These are phyloP conservation scores for Sclerotinia borealis DNA, from an alignment of 2,329 filamentous ascomycete genomes.

Conservation along the genomic window DNA sequence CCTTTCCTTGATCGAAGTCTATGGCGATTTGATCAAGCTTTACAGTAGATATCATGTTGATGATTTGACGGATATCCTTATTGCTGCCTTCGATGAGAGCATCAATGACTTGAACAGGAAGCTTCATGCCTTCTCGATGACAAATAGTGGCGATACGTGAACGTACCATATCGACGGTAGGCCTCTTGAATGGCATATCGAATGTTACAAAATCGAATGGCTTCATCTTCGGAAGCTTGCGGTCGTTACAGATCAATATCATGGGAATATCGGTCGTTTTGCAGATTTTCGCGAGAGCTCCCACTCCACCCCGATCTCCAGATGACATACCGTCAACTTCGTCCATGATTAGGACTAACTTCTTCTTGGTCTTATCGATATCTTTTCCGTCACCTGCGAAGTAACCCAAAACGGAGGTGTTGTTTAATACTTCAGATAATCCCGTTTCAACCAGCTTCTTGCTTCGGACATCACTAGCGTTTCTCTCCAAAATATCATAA, in stretches of 20 bases:
- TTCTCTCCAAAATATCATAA: slow-evolving; percentile 89
- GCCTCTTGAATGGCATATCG: slow-evolving; percentile 81
- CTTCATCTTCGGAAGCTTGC: slow-evolving; percentile 92
- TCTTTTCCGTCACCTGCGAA: slow-evolving; percentile 80
- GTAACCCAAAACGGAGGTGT: slow-evolving; percentile 85
- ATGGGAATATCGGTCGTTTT: slow-evolving; percentile 92
- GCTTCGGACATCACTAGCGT: slow-evolving; percentile 91
- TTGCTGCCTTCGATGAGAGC: slow-evolving; percentile 92
- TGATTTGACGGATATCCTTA: slow-evolving; percentile 93
- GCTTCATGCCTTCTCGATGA: slow-evolving; percentile 81
- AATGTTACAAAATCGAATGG: slow-evolving; percentile 84
- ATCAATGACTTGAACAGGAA: slow-evolving; percentile 78
- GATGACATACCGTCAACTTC: slow-evolving; percentile 99
- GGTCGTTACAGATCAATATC: slow-evolving; percentile 97
- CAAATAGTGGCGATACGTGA: slow-evolving; percentile 93
- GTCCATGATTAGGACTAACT: slow-evolving; percentile 95
- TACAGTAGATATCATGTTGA: slow-evolving; percentile 95
- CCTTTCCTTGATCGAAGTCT: slow-evolving; percentile 78
- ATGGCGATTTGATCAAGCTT: slow-evolving; percentile 80
- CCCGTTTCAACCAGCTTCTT: slow-evolving; percentile 91
- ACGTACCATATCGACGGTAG: slow-evolving; percentile 84
- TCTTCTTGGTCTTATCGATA: slow-evolving; percentile 78
- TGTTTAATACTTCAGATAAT: slow-evolving; percentile 85
- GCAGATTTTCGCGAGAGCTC: slow-evolving; percentile 87
- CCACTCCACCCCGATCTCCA: slow-evolving; percentile 91